A percentile compares a stretch with the other conserved stretches of the same genome.
Evolutionary conservation across 306 rosid genomes (phyloP).

Genomic region (Begonia loranthoides): DNA sequence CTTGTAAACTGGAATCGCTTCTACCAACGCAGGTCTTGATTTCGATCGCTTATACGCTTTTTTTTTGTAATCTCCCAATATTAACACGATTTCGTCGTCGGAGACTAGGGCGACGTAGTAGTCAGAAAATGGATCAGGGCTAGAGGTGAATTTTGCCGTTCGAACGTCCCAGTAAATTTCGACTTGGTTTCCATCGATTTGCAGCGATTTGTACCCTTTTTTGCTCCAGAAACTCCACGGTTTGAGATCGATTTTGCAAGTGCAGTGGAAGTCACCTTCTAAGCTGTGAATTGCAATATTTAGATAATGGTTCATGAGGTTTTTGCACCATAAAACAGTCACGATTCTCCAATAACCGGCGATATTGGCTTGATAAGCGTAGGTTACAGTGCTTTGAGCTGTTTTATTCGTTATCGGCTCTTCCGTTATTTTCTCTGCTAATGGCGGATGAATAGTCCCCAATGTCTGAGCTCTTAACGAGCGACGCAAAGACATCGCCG

Average conservation of each 20-base stretch:
- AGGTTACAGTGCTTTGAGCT: conserved; percentile 71
- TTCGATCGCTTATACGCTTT: conserved; percentile 83
- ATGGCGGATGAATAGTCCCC: conserved; percentile 19
- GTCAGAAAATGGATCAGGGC: conserved; percentile 63
- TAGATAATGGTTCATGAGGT: conserved; percentile 51
- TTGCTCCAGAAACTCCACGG: conserved; percentile 86
- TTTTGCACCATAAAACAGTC: conserved; percentile 57
- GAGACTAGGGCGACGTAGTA: conserved; percentile 56
- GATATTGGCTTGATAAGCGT: conserved; percentile 43
- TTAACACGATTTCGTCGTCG: conserved; percentile 58
- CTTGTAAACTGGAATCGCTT: conserved; percentile 37
- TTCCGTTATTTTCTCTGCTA: conserved; percentile 50
- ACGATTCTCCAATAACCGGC: conserved; percentile 52
- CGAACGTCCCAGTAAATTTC: conserved; percentile 80
- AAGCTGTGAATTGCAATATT: conserved; percentile 37
- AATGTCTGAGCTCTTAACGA: conserved; percentile 36
- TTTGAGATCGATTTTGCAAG: conserved; percentile 62
- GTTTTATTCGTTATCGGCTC: conserved; percentile 50
- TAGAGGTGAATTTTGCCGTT: conserved; percentile 35
- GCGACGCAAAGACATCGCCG: conserved; percentile 33
- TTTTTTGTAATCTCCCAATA: conserved; percentile 70
- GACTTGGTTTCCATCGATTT: conserved; percentile 36
- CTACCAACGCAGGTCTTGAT: conserved; percentile 32
- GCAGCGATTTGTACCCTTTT: conserved; percentile 58
- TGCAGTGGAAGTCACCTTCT: conserved; percentile 38